These are phyloP conservation scores for Phytophthora meadii DNA, from an alignment of 352 stramenopile species.

Conservation along the genomic window DNA sequence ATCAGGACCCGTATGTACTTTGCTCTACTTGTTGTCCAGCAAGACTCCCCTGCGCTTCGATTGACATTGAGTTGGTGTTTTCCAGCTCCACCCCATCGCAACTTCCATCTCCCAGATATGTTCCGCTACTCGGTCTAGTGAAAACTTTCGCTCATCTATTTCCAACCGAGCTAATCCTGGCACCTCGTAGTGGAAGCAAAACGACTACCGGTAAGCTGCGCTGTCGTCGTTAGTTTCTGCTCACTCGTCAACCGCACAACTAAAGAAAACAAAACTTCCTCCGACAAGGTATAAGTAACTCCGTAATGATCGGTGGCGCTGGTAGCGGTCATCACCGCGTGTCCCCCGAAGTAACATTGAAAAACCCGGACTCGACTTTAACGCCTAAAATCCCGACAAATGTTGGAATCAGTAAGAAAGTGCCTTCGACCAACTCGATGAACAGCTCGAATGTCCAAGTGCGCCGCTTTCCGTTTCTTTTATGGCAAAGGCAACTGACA, in stretches of 20 bases:
- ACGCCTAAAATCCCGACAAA: constrained; percentile 68
- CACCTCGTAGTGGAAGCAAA: constrained; percentile 14
- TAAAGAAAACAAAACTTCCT: background rate
- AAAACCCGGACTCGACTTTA: constrained; percentile 61
- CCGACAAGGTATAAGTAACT: background rate
- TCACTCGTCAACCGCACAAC: constrained; percentile 18
- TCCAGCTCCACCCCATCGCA: too few species aligned
- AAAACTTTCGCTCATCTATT: background rate
- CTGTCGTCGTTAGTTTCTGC: background rate
- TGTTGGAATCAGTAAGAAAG: constrained; percentile 44
- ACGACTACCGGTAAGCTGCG: constrained; percentile 8
- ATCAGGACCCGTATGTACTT: background rate
- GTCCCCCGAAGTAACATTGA: constrained; percentile 75
- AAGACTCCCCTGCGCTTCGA: too few species aligned
- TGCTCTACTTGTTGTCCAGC: too few species aligned
- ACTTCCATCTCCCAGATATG: too few species aligned
- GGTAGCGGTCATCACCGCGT: constrained; percentile 60
- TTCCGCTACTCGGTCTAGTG: too few species aligned
- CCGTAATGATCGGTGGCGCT: constrained; percentile 26
- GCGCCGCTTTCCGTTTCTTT: constrained; percentile 28
- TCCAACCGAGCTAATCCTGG: constrained; percentile 20
- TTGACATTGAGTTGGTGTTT: too few species aligned
- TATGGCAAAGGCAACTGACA: constrained; percentile 23
- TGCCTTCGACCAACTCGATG: constrained; percentile 2
- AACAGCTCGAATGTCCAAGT: constrained; percentile 4